Base-by-base conservation (phyloP, 2,329 filamentous ascomycete species). In the Cordyceps militaris region DNA sequence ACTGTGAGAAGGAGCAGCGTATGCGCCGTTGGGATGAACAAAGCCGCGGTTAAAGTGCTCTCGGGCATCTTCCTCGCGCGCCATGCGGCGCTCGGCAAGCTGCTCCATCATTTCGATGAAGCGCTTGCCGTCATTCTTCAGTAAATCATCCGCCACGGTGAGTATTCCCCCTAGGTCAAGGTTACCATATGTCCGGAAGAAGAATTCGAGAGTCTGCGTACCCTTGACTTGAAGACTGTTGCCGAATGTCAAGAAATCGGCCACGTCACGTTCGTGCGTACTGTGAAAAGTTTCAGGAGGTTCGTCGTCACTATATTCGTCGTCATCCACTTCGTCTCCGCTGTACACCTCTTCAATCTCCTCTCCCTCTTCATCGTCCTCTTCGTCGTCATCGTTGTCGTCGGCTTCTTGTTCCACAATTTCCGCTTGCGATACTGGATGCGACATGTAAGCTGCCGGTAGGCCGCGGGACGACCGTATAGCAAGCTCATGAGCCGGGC, bases 61-160 rank as follows among this genome's bases (percentile, higher is more conserved):
- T 61, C 71, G 65, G 40, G 90, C 89, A 70, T 97, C 91, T 74
- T 94, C 92, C 76, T 97, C 93, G 65, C 94, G 87, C 69, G 92
- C 90, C 93, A 99, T 97, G 66, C 94, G 85, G 66, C 93, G 89
- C 76, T 99, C 94, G 38, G 94, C 94, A 66, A 99, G 82, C 76
- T 97, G 93, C 73, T 99, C 94, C 94, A 99, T 99, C 94, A 99
- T 99, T 72, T 99, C 94, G 74, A 99, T 99, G 76, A 99, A 99
- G 70, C 96, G 96, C 74, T 96, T 96, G 67, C 94, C 94, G 73
- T 99, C 94, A 74, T 99, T 99, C 74, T 97, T 97, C 62, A 99
- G 83, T 63, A 99, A 81, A 75, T 99, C 94, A 78, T 99, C 94
- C 72, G 94, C 94, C 69, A 99, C 94, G 64, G 94, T 99, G 71